Base-by-base conservation (phyloP, 371 early-diverging fungal species). In the Fennellomyces sp. region DNA sequence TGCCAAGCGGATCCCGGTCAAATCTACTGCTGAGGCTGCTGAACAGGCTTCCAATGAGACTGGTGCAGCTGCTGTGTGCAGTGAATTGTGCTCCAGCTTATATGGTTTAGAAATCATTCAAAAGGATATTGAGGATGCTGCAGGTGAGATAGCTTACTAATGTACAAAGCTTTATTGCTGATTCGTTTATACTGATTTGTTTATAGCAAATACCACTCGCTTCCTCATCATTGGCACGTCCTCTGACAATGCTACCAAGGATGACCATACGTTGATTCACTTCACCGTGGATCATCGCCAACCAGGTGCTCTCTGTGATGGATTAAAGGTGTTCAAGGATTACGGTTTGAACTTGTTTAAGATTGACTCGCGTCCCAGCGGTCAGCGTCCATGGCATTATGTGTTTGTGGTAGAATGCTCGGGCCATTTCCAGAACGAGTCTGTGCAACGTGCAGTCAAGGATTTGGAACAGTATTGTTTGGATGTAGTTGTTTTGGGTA, bases 291-390 rank as follows among this genome's bases (percentile, higher is more conserved):
- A 97, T 60, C 95, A 95, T 66, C 87, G 92, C 13, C 83, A 89
- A 60, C 93, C 97, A 1, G 96, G 96, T 59, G 94, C 96, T 2
- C 78, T 97, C 52, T 91, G 92, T 66, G 90, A 94, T 66, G 93
- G 90, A 0, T 73, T 97, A 29, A 86, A 83, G 51, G 89, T 91
- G 19, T 91, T 97, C 78, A 94, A 93, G 66, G 86, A 89, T 54
- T 72, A 88, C 60, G 70, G 76, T 25, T 75, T 97, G 63, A 96
- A 95, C 70, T 69, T 96, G 56, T 94, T 93, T 50, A 93, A 93
- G 51, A 96, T 97, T 62, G 95, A 96, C 70, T 91, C 95, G 19
- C 88, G 96, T 17, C 97, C 97, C 0, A 88, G 89, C 28, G 84
- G 90, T 12, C 75, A 85, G 54, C 81, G 86, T 38, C 90, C 86